phyloP scores from a whole-genome alignment of 1,139 yeast genomes.

The Debaryomyces udenii region DNA sequence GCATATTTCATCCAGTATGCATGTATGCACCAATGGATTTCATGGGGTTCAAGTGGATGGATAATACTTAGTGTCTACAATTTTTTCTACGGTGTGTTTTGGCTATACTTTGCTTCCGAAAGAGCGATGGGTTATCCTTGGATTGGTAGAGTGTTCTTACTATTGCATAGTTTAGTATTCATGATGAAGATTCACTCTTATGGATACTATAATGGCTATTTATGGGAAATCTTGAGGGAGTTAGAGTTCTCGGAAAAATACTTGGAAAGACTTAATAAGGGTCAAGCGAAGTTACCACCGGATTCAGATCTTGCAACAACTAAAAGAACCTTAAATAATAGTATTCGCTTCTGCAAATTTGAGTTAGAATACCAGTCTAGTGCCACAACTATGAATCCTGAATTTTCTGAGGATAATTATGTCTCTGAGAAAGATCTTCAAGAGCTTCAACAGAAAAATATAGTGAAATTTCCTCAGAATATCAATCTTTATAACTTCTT shows the following conservation, averaged over 20 bases:
- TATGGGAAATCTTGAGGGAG: slow-evolving; percentile 70
- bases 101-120: slow-evolving; percentile 55
- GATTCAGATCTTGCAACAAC: slow-evolving; percentile 30
- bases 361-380: slow-evolving; percentile 57
- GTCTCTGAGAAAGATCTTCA: slow-evolving; percentile 22
- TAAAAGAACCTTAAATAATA: slow-evolving; percentile 38
- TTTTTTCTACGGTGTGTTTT: slow-evolving; percentile 48
- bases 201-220: slow-evolving; percentile 84
- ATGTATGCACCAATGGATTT: slow-evolving; percentile 43
- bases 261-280: slow-evolving; percentile 26
- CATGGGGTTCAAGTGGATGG: slow-evolving; percentile 69
- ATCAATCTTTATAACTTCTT: slow-evolving; percentile 70
- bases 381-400: slow-evolving; percentile 22
- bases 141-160: slow-evolving; percentile 83
- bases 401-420: slow-evolving; percentile 16
- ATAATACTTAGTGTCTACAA: slow-evolving; percentile 60
- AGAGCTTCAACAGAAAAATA: slow-evolving; percentile 23
- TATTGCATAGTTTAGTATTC: slow-evolving; percentile 81
- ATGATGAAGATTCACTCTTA: slow-evolving; percentile 94
- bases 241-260: slow-evolving; percentile 48
- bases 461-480: slow-evolving; percentile 65
- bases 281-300: slow-evolving; percentile 19
- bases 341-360: slow-evolving; percentile 63
- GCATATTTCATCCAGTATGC: slow-evolving; percentile 57
- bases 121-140: slow-evolving; percentile 61